Conservation (phyloP, 192 early-diverging fungal genomes). For the Rhizophagus sp. region DNA sequence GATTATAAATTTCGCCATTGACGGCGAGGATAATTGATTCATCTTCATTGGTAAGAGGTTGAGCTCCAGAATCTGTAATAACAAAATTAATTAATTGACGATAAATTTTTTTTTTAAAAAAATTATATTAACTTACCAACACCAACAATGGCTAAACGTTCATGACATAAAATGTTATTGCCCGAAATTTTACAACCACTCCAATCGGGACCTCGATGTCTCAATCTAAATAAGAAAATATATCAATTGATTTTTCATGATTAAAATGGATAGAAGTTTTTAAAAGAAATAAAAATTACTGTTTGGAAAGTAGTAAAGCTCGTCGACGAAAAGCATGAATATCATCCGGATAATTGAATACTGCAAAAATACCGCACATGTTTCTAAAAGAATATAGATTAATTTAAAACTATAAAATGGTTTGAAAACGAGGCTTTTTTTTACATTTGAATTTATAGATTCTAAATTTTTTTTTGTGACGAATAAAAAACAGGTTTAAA, state of each 20-base stretch:
- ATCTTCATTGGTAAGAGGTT: conserved; percentile 93
- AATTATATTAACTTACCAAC: conserved; percentile 65
- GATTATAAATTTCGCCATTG: conserved; percentile 99
- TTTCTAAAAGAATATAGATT: neutral
- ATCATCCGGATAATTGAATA: conserved; percentile 85
- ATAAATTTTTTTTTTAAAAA: neutral
- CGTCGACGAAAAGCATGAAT: conserved; percentile 74
- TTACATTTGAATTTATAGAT: no score
- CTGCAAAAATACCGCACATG: conserved; percentile 99
- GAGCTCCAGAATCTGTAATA: conserved; percentile 82
- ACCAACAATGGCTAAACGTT: conserved; percentile 98
- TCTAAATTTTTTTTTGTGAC: no score
- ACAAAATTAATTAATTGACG: neutral
- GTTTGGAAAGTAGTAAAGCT: conserved; percentile 85
- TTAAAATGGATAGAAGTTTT: neutral
- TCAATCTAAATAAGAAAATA: conserved; percentile 56
- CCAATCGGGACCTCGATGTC: conserved; percentile 99
- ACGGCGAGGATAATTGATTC: conserved; percentile 85
- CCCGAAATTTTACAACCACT: conserved; percentile 80
- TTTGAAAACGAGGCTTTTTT: no score
- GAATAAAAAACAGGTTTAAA: no score
- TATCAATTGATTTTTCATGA: neutral
- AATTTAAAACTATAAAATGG: neutral
- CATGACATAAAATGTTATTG: conserved; percentile 93
- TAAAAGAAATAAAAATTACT: conserved; percentile 52